Percentiles rank a stretch among this genome's conserved stretches.
Evolutionary conservation across 2,329 filamentous ascomycete species (phyloP).

Genomic region (Apiospora marii): DNA sequence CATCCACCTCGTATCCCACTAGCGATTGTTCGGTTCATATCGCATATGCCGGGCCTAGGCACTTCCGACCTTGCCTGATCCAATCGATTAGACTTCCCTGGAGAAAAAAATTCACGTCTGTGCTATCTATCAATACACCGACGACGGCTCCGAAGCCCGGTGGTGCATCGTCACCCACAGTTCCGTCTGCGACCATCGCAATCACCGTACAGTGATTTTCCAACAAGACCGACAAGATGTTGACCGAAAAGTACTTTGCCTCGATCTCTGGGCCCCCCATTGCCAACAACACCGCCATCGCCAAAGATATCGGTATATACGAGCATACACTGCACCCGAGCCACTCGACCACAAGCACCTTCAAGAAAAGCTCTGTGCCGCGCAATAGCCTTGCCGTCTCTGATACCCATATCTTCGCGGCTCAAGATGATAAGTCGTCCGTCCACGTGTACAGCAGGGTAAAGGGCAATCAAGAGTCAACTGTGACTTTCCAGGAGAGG

Average conservation of each 20-base stretch:
- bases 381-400: conserved; percentile 82
- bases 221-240: conserved; percentile 48
- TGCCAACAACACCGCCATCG: conserved; percentile 67
- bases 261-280: conserved; percentile 65
- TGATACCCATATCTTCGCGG: conserved; percentile 86
- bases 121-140: not conserved
- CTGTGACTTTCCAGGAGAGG: conserved; percentile 86
- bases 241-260: conserved; percentile 67
- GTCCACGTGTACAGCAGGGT: conserved; percentile 90
- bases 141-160: conserved; percentile 11
- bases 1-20: conserved; percentile 3
- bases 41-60: conserved; percentile 7
- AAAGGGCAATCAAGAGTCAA: conserved; percentile 86
- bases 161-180: conserved; percentile 2
- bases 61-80: conserved; percentile 6
- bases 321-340: conserved; percentile 82
- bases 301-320: conserved; percentile 88
- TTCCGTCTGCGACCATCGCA: conserved; percentile 2
- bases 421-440: conserved; percentile 89
- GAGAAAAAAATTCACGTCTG: conserved; percentile 6
- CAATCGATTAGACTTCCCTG: conserved; percentile 16
- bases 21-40: conserved; percentile 4
- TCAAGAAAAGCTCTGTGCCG: conserved; percentile 92
- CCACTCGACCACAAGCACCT: conserved; percentile 75
- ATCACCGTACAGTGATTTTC: not conserved